Conservation (phyloP, 2,329 filamentous ascomycete species). For the Thielaviopsis ethacetica region DNA sequence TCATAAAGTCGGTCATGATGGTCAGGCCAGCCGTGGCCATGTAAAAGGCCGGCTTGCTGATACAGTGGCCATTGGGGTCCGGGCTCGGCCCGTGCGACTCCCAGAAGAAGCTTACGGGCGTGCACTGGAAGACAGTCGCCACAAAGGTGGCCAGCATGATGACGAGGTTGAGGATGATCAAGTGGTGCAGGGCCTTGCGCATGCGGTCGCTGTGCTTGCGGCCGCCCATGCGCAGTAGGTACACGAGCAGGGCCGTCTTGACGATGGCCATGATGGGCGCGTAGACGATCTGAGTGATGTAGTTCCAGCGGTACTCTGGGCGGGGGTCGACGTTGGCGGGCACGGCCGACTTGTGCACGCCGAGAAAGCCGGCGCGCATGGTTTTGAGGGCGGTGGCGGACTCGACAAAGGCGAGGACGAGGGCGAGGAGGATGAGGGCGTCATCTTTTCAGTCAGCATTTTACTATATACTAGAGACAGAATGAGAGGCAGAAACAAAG, state of each 20-base stretch:
- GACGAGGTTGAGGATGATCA: conserved; percentile 21
- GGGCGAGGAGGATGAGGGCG: conserved; percentile 16
- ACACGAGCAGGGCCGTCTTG: conserved; percentile 29
- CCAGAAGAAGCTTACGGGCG: conserved; percentile 21
- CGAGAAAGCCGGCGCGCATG: conserved; percentile 19
- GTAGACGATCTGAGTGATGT: conserved; percentile 24
- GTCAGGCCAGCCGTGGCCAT: conserved; percentile 22
- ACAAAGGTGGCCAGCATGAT: conserved; percentile 23
- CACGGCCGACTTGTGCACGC: conserved; percentile 15
- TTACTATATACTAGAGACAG: no score
- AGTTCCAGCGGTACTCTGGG: conserved; percentile 20
- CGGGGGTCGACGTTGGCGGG: conserved; percentile 6
- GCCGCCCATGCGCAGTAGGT: conserved; percentile 26
- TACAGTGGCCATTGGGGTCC: conserved; percentile 18
- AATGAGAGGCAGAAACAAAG: no score
- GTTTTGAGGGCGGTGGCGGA: conserved; percentile 14
- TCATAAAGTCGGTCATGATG: conserved; percentile 25
- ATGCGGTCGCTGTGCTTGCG: conserved; percentile 20
- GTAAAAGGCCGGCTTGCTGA: conserved; percentile 19
- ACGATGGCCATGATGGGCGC: conserved; percentile 29
- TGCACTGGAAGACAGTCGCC: conserved; percentile 24
- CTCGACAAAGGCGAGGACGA: conserved; percentile 12
- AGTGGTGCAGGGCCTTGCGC: conserved; percentile 16
- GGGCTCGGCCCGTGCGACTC: conserved; percentile 9
- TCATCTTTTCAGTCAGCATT: no score